Conservation (phyloP, 2,329 filamentous ascomycete genomes). For the Lachnum nothofagi region DNA sequence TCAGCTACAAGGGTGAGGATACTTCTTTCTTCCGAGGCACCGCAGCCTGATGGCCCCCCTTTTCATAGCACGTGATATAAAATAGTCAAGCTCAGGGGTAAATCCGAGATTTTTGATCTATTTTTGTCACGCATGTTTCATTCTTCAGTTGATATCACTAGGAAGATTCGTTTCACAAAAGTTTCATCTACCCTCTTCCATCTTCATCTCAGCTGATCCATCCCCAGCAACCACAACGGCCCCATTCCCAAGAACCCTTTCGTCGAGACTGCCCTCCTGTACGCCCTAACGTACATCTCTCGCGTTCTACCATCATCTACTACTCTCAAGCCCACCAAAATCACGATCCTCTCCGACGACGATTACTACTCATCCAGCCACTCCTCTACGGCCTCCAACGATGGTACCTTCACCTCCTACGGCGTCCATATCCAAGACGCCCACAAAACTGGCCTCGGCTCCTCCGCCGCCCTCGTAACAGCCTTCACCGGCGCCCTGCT, state of each 20-base stretch:
- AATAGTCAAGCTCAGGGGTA: background rate
- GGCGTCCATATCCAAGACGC: constrained; percentile 68
- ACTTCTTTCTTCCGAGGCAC: constrained; percentile 12
- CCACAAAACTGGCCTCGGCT: constrained; percentile 94
- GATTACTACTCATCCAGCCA: constrained; percentile 80
- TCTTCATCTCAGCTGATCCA: background rate
- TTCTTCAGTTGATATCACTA: too few relatives aligned
- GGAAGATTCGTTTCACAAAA: too few relatives aligned
- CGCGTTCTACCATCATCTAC: constrained; percentile 33
- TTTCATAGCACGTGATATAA: constrained; percentile 2
- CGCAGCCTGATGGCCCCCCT: constrained; percentile 5
- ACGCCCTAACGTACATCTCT: constrained; percentile 76
- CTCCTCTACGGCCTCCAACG: constrained; percentile 43
- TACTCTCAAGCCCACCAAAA: constrained; percentile 60
- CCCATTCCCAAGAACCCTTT: constrained; percentile 68
- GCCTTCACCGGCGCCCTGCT: constrained; percentile 74
- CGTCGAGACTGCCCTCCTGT: constrained; percentile 84
- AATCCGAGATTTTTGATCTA: background rate
- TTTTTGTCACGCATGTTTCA: background rate
- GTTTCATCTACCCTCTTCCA: background rate
- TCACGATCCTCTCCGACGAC: constrained; percentile 89
- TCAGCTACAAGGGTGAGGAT: constrained; percentile 68
- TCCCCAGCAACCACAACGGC: constrained; percentile 27
- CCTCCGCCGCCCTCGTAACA: constrained; percentile 89
- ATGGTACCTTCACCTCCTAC: constrained; percentile 65